Conservation (phyloP, 257 asterid genomes). For the Nicotiana knightiana region DNA sequence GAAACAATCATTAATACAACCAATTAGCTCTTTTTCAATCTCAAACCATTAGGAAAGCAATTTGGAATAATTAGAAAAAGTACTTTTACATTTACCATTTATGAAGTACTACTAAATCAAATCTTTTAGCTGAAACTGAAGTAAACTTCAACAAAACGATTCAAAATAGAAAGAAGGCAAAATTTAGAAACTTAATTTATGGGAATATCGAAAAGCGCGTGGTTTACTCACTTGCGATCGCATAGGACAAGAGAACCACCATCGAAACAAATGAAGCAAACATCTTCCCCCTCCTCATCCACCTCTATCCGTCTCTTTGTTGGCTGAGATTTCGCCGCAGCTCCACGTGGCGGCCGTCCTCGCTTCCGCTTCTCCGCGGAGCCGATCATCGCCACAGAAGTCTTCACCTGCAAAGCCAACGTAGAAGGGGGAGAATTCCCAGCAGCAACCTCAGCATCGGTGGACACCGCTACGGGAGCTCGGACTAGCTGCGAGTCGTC, state of each 20-base stretch:
- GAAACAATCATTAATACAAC: background rate
- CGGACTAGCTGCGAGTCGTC: conserved; percentile 23
- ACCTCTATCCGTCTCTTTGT: conserved; percentile 27
- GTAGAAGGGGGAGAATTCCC: background rate
- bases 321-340: conserved; percentile 34
- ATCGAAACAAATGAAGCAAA: conserved; percentile 93
- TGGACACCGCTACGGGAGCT: background rate
- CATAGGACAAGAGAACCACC: conserved; percentile 91
- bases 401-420: conserved; percentile 10
- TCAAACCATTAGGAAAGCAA: conserved; percentile 16
- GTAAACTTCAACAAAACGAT: background rate
- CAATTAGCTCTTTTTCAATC: background rate
- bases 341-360: conserved; percentile 68
- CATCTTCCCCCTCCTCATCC: conserved; percentile 74
- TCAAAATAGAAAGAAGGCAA: background rate
- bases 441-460: background rate
- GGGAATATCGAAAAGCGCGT: background rate
- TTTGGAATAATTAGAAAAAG: conserved; percentile 1
- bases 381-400: conserved; percentile 15
- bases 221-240: conserved; percentile 76
- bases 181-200: background rate
- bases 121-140: background rate
- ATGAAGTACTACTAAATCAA: background rate
- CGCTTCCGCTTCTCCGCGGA: conserved; percentile 54
- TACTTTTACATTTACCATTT: background rate